These are phyloP conservation scores for Teratosphaeria epicoccoides DNA, from an alignment of 2,329 filamentous ascomycete genomes.

Conservation along the genomic window DNA sequence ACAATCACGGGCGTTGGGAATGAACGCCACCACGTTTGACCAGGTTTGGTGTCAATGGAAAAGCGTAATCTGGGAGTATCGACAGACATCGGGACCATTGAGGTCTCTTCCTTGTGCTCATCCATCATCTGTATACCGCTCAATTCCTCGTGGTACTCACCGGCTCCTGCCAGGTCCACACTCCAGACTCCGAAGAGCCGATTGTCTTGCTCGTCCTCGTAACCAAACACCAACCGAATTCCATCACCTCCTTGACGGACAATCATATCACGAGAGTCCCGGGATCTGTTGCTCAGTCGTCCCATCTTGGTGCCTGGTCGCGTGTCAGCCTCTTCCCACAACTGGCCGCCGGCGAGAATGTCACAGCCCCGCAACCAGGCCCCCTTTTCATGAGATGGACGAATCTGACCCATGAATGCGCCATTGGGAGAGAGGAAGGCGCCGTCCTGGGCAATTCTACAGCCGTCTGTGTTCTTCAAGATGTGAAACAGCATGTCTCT, in stretches of 20 bases:
- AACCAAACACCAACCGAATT: neutral
- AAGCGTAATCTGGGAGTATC: neutral
- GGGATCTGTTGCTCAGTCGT: no score
- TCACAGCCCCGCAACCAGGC: neutral
- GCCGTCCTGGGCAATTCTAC: neutral
- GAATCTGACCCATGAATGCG: neutral
- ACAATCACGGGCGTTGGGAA: neutral
- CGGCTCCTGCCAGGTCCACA: neutral
- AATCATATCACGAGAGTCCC: neutral
- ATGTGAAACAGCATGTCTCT: neutral
- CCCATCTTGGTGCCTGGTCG: neutral
- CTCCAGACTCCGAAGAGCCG: neutral
- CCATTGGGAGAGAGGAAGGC: neutral
- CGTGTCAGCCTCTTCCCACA: neutral
- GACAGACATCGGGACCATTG: neutral
- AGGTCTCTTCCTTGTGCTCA: neutral
- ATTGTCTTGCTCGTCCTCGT: neutral
- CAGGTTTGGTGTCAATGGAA: neutral
- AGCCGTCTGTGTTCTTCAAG: neutral
- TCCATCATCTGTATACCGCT: neutral
- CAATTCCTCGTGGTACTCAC: neutral
- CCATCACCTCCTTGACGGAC: neutral
- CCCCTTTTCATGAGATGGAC: neutral
- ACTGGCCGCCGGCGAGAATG: neutral
- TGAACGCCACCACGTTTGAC: neutral